Conservation (phyloP, 257 asterid species). For the Solanum stenotomum region DNA sequence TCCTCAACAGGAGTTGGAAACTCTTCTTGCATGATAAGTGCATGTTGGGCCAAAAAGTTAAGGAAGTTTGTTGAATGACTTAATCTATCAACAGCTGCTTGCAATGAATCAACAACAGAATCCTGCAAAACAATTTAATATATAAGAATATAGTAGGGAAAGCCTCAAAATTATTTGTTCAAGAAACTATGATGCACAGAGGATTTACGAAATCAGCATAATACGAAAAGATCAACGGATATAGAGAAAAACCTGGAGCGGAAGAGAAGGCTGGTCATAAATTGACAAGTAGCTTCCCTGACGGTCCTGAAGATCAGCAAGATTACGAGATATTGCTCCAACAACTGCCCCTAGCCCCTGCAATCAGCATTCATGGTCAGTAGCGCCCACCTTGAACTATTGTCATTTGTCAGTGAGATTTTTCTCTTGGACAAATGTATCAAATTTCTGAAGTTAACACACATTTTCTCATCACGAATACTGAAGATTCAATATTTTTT, state of each 20-base stretch:
- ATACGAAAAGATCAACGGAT: not conserved
- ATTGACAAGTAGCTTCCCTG: constrained; percentile 97
- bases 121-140: constrained; percentile 43
- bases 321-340: constrained; percentile 97
- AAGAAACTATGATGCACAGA: not conserved
- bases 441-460: not conserved
- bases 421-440: not conserved
- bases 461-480: not conserved
- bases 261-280: constrained; percentile 82
- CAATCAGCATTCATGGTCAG: constrained; percentile 9
- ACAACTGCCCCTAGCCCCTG: constrained; percentile 99
- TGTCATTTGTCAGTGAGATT: not conserved
- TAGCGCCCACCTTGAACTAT: not conserved
- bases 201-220: not conserved
- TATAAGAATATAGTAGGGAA: constrained; percentile 4
- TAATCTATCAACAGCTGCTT: constrained; percentile 81
- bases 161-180: not conserved
- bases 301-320: constrained; percentile 89
- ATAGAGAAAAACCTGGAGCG: constrained; percentile 45
- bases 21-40: constrained; percentile 95
- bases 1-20: constrained; percentile 63
- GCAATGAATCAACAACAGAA: constrained; percentile 73
- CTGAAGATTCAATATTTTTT: not conserved
- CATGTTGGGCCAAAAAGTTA: constrained; percentile 88
- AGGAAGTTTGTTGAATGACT: constrained; percentile 85